Base-by-base conservation (phyloP, 2,329 filamentous ascomycete genomes). In the Pseudogymnoascus sp. region DNA sequence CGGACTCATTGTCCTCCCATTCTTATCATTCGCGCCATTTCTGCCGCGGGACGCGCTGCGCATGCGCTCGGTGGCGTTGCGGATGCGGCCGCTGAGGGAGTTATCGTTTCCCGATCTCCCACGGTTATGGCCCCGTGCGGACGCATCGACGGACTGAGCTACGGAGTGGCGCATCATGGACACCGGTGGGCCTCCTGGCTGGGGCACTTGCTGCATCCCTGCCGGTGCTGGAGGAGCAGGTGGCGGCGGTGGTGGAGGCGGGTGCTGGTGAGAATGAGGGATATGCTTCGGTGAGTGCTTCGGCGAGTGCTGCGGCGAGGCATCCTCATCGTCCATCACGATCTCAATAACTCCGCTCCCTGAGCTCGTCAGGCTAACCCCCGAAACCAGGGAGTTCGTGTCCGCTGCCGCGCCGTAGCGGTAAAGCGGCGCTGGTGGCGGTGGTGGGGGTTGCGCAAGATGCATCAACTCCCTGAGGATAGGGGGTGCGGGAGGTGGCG, bases 381-480 rank as follows among this genome's bases (percentile, higher is more conserved):
- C 73, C 47, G 75, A 70, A 53, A 75, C 69, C 11, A 72, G 70
- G 2, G 72, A 73, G 18, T 35, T 62, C 4, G 71, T 73, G 59
- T 73, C 73, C 16, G 62, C 12, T 1, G 66, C 59, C 10, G 67
- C 65, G n/a, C 67, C 66, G 11, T 66, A 66, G 61, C 79, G 75
- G 0, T 81, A 81, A 3, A 86, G 73, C 0, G 84, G 84, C 0
- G 83, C 80, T 0, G 84, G 84, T 0, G 85, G 85, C 0, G 85
- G 85, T 0, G 85, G 84, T 0, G 84, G 84, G 1, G 84, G 84
- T 23, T 75, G 77, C 21, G 83, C 83, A 25, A 88, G 73, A 71
- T 88, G 85, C 67, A 84, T 82, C 10, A 88, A 78, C 71, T 88
- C 84, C 73, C 82, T 85, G 37, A 88, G 72, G 66, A 87, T 77